phyloP scores from a whole-genome alignment of 305 asterid species.

The Lippia alba region DNA sequence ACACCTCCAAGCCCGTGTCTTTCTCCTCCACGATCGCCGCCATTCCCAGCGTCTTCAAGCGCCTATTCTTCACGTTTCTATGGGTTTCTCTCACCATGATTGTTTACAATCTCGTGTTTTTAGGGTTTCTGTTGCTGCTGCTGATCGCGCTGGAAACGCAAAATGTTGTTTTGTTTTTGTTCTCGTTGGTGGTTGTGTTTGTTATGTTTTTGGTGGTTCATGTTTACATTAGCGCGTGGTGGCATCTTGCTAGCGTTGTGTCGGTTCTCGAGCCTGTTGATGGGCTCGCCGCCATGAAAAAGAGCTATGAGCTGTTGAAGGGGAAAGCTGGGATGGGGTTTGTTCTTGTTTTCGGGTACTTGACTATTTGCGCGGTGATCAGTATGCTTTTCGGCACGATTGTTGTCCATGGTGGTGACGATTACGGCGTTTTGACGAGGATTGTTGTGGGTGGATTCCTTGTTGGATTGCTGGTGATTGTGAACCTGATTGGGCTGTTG shows the following conservation, averaged over 20 bases:
- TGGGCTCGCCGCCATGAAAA: conserved; percentile 67
- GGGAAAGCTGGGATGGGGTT: conserved; percentile 54
- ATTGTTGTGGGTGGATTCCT: conserved; percentile 69
- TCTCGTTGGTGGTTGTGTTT: conserved; percentile 47
- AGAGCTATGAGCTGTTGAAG: conserved; percentile 66
- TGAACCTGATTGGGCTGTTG: conserved; percentile 63
- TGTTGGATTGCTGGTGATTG: conserved; percentile 66
- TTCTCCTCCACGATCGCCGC: conserved; percentile 53
- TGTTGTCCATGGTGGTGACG: conserved; percentile 62
- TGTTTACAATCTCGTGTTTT: conserved; percentile 47
- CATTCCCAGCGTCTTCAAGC: conserved; percentile 57
- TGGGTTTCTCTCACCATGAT: conserved; percentile 64
- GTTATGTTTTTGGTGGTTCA: conserved; percentile 54
- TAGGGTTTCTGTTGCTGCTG: conserved; percentile 49
- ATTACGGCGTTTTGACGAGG: conserved; percentile 48
- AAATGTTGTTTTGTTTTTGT: conserved; percentile 47
- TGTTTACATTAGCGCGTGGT: conserved; percentile 60
- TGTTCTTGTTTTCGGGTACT: conserved; percentile 52
- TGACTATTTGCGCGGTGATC: conserved; percentile 53
- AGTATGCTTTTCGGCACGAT: conserved; percentile 51
- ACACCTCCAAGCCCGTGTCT: conserved; percentile 66
- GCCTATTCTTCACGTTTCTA: conserved; percentile 56
- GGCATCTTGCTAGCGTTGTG: conserved; percentile 72
- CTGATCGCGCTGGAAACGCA: conserved; percentile 52
- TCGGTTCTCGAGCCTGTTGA: conserved; percentile 67